These are phyloP conservation scores for Candida saitoana DNA, from an alignment of 805 yeast species.

Conservation along the genomic window DNA sequence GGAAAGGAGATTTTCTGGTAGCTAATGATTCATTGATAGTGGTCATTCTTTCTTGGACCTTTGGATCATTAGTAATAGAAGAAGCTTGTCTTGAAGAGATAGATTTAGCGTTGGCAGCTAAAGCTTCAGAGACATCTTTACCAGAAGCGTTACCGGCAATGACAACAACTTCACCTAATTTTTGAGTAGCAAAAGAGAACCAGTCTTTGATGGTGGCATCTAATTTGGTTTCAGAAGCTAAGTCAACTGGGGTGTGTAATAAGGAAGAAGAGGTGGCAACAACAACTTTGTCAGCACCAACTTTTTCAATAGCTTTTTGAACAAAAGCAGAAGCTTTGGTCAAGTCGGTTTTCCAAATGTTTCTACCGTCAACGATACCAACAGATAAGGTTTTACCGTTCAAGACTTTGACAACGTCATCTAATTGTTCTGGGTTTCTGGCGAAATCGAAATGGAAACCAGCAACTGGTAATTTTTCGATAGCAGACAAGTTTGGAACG, in stretches of 20 bases:
- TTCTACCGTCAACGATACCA: constrained; percentile 98
- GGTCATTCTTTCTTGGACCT: constrained; percentile 83
- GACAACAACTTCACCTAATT: constrained; percentile 84
- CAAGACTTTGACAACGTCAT: constrained; percentile 67
- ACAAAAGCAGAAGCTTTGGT: constrained; percentile 80
- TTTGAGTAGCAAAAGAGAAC: constrained; percentile 98
- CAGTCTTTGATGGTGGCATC: constrained; percentile 90
- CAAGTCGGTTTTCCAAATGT: constrained; percentile 98
- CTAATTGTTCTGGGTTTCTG: constrained; percentile 95
- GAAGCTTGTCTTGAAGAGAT: constrained; percentile 83
- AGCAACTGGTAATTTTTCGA: constrained; percentile 86
- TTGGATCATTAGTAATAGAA: constrained; percentile 83
- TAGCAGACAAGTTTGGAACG: constrained; percentile 89
- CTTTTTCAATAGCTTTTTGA: constrained; percentile 74
- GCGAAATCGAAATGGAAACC: constrained; percentile 96
- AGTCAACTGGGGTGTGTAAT: constrained; percentile 97
- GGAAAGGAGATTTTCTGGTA: constrained; percentile 84
- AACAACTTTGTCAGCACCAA: constrained; percentile 82
- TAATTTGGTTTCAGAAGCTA: constrained; percentile 86
- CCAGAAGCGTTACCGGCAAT: constrained; percentile 86
- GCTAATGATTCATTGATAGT: constrained; percentile 71
- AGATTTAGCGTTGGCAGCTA: constrained; percentile 83
- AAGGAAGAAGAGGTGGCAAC: constrained; percentile 96
- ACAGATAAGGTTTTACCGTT: constrained; percentile 79
- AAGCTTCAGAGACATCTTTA: constrained; percentile 69